These are phyloP conservation scores for Oropetium thomaeum DNA, from an alignment of 176 grass and related monocot species.

Conservation along the genomic window DNA sequence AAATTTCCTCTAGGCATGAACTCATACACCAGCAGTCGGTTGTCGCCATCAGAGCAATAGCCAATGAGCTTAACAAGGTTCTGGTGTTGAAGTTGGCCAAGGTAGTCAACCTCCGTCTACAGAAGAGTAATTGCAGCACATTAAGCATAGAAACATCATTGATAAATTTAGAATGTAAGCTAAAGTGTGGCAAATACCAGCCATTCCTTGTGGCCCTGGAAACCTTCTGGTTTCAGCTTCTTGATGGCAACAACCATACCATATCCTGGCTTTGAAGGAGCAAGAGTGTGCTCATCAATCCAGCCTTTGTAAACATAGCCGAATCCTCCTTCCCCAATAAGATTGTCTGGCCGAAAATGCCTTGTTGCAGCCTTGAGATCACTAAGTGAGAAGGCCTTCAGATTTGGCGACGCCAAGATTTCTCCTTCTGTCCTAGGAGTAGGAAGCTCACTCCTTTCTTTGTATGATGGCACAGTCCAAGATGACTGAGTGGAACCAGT, in stretches of 20 bases:
- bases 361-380: constrained; percentile 44
- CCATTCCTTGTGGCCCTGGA: constrained; percentile 74
- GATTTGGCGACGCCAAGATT: constrained; percentile 54
- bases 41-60: constrained; percentile 75
- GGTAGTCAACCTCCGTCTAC: constrained; percentile 84
- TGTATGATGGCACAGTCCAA: constrained; percentile 56
- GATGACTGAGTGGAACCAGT: constrained; percentile 35
- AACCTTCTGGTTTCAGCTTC: constrained; percentile 63
- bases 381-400: constrained; percentile 48
- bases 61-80: constrained; percentile 92
- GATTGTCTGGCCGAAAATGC: constrained; percentile 53
- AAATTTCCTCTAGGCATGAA: constrained; percentile 85
- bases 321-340: constrained; percentile 72
- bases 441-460: constrained; percentile 42
- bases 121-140: not conserved
- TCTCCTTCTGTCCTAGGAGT: constrained; percentile 68
- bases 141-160: not conserved
- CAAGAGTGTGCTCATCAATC: constrained; percentile 58
- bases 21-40: constrained; percentile 79
- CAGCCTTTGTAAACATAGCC: constrained; percentile 68
- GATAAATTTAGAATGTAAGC: constrained; percentile 19
- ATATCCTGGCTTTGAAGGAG: constrained; percentile 46
- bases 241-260: constrained; percentile 59
- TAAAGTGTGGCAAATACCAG: constrained; percentile 37
- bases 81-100: constrained; percentile 75